phyloP scores from a whole-genome alignment of 257 asterid species.

The Agastache rugosa region DNA sequence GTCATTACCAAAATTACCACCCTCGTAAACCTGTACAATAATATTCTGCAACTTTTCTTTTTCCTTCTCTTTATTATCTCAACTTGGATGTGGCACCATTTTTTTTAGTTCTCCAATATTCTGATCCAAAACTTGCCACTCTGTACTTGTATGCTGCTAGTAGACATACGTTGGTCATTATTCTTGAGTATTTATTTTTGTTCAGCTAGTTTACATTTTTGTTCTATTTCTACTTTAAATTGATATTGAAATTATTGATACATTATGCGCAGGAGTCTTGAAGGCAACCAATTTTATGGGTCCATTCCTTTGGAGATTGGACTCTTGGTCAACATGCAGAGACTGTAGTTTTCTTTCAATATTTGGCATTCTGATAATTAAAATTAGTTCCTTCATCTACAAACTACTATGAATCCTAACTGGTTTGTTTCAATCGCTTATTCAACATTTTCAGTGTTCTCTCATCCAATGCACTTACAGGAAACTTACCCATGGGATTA shows the following conservation, averaged over 20 bases:
- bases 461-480: conserved; percentile 77
- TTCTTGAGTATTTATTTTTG: not conserved
- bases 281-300: conserved; percentile 76
- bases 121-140: not conserved
- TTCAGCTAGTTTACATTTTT: not conserved
- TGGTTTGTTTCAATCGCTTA: conserved; percentile 7
- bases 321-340: conserved; percentile 62
- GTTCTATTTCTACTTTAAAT: not conserved
- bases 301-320: conserved; percentile 75
- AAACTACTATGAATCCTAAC: not conserved
- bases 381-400: conserved; percentile 6
- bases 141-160: not conserved
- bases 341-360: conserved; percentile 53
- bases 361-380: not conserved
- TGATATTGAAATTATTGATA: conserved; percentile 30
- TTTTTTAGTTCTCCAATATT: not conserved
- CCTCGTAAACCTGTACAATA: conserved; percentile 75
- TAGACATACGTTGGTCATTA: not conserved
- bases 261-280: conserved; percentile 66
- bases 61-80: not conserved
- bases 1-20: conserved; percentile 66
- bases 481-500: conserved; percentile 61
- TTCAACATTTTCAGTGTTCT: conserved; percentile 50
- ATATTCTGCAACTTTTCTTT: not conserved
- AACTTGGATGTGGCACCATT: not conserved